Evolutionary conservation across 805 yeast genomes (phyloP), one percentile per base, ranked within the genome.

Genomic region (Metschnikowia orientalis): DNA sequence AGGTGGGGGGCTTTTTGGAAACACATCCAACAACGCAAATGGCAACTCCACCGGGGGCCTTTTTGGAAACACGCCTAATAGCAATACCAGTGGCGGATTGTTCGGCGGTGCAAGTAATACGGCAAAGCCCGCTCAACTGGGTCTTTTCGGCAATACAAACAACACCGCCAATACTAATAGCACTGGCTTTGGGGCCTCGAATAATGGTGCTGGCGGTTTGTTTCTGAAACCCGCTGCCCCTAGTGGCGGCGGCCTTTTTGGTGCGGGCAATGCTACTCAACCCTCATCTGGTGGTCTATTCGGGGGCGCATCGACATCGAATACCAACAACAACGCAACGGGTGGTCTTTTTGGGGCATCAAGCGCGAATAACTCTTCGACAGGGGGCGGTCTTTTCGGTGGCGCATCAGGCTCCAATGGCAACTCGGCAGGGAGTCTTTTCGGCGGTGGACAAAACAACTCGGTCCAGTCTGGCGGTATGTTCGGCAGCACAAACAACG

Each of bases 381-480:
- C 26, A 18, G 28, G 41, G 2, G 59, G 48, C 4, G 58, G 61
- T 30, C 46, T 63, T 18, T 67, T 69, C 42, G 69, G 68, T 3
- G 44, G 35, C 21, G 44, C 41, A 15, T 45, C 17, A 14, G 32
- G 28, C 21, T 23, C 34, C 9, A 12, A 14, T 16, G 23, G 17
- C 13, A 21, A n/a, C 10, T 15, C 32, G 8, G 23, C 43, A 0
- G 59, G 48, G 4, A 57, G 60, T 28, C 45, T 63, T 19, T 67
- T 69, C 42, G 69, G 67, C 3, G 41, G 35, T 19, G 47, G 37
- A 17, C 47, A 19, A 16, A 37, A 35, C 16, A 28, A 29, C 8
- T 27, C 26, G 16, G 38, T 36, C 17, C 23, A 20, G 11, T 20
- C 23, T 6, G 27, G 41, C 4, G 35, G 41, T 9, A 18, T 42